Evolutionary conservation across 257 asterid genomes (phyloP), one percentile per base, ranked within the genome.

Genomic region (Forsythia viridissima): DNA sequence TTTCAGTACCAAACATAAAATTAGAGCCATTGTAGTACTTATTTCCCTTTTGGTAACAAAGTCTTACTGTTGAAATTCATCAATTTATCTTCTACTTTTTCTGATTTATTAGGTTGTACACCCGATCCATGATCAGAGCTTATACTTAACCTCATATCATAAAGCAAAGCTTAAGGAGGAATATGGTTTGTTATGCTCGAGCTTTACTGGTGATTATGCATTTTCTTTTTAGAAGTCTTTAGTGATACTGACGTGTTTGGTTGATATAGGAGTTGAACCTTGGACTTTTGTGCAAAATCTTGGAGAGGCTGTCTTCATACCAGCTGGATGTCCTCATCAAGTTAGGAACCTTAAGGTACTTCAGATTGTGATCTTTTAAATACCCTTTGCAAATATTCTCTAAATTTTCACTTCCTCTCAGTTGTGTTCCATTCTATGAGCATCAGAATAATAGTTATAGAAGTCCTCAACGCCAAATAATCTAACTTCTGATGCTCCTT

Each of bases 301-400:
- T 75, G 98, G 98, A n/a, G 97, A 93, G 72, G 96, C 98, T 3
- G 94, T 92, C 80, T 83, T 93, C 77, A 89, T 93, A 75, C 98
- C 98, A 70, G 96, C 93, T 44, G 97, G 97, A 20, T 93, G 97
- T 85, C 98, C 98, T 8, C 97, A 92, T 80, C 98, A 93, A 93
- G 97, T 91, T 80, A 85, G 98, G 75, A 92, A 93, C 81, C 78
- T 90, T 72, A 89, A 89, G 94, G 97, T 91, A 70, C 24, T 7
- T 34, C 55, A 59, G 71, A 72, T 41, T 44, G 39, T 72, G 42
- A 21, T n/a, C 67, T 42, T 41, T 36, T 44, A 40, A 20, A 24
- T 72, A 44, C 40, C 30, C 61, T 46, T 73, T 63, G 51, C 77
- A 61, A 24, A 66, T 72, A 46, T 46, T 37, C 36, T 72, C 57